Evolutionary conservation across 139 green algal genomes (phyloP).

Genomic region (Micractinium sp.): DNA sequence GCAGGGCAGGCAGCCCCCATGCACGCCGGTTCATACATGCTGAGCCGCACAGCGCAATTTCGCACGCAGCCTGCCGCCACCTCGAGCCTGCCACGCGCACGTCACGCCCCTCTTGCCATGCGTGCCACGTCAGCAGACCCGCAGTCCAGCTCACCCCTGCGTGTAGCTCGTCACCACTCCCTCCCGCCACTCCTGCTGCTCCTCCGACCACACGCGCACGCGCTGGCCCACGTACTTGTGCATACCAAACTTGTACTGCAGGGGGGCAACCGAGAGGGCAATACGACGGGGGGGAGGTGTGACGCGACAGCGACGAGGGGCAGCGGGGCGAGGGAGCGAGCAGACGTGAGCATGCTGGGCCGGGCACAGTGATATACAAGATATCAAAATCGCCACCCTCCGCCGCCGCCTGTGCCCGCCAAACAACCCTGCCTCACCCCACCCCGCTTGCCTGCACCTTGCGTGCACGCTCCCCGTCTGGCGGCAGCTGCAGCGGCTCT

Average conservation of each 20-base stretch:
- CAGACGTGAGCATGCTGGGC: too few relatives aligned
- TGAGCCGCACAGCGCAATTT: too few relatives aligned
- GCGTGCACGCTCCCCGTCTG: not conserved
- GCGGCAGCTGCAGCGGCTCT: conserved; percentile 10
- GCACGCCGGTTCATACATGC: too few relatives aligned
- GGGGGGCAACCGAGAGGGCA: not conserved
- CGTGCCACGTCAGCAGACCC: not conserved
- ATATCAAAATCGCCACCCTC: not conserved
- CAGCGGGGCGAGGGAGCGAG: not conserved
- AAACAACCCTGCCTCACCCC: not conserved
- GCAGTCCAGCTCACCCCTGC: not conserved
- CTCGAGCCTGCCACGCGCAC: too few relatives aligned
- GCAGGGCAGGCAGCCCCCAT: too few relatives aligned
- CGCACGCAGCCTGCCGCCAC: too few relatives aligned
- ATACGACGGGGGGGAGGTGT: not conserved
- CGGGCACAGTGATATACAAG: too few relatives aligned
- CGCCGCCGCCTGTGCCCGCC: too few relatives aligned
- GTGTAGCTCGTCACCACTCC: conserved; percentile 18
- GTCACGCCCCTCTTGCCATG: not conserved
- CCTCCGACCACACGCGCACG: conserved; percentile 11
- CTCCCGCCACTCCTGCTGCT: not conserved
- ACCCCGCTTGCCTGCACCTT: not conserved
- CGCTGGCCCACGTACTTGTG: conserved; percentile 32
- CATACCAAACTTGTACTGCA: conserved; percentile 27
- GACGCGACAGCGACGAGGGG: not conserved